Conservation (phyloP, 2,329 filamentous ascomycete species). For the Aspergillus sclerotialis region DNA sequence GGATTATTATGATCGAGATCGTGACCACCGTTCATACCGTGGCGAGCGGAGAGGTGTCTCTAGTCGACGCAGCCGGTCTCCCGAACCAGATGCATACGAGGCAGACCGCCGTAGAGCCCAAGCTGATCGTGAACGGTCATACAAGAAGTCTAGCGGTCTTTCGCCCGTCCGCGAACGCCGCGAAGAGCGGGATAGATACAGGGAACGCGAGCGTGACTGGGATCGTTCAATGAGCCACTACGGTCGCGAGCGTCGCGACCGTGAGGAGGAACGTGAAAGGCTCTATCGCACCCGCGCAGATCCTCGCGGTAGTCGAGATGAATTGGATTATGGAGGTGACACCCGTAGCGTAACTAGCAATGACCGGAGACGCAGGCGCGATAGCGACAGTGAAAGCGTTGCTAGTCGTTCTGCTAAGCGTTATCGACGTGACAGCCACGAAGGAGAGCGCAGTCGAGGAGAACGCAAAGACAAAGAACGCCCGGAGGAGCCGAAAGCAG, state of each 20-base stretch:
- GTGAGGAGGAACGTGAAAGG: slow-evolving; percentile 85
- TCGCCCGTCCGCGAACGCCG: slow-evolving; percentile 41
- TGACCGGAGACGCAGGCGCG: slow-evolving; percentile 68
- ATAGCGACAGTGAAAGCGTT: slow-evolving; percentile 63
- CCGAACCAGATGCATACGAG: slow-evolving; percentile 91
- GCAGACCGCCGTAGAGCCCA: slow-evolving; percentile 90
- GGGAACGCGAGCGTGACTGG: slow-evolving; percentile 26
- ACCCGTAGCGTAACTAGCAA: slow-evolving; percentile 50
- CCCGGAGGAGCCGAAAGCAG: slow-evolving; percentile 27
- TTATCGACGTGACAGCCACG: slow-evolving; percentile 35
- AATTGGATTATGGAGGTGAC: slow-evolving; percentile 84
- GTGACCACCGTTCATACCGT: slow-evolving; percentile 47
- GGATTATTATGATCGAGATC: slow-evolving; percentile 50
- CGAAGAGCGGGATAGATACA: slow-evolving; percentile 24
- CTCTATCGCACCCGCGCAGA: slow-evolving; percentile 76
- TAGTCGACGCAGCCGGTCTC: slow-evolving; percentile 68
- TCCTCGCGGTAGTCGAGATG: slow-evolving; percentile 71
- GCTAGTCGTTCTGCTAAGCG: slow-evolving; percentile 58
- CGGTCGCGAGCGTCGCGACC: slow-evolving; percentile 77
- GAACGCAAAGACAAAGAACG: slow-evolving; percentile 53
- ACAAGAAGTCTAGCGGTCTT: slow-evolving; percentile 68
- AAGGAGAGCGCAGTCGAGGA: slow-evolving; percentile 29
- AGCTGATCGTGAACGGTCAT: slow-evolving; percentile 87
- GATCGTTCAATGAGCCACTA: slow-evolving; percentile 45
- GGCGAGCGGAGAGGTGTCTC: slow-evolving; percentile 33